These are phyloP conservation scores for Papilionanthe hybrid DNA, from an alignment of 116 monocot genomes.

Conservation along the genomic window DNA sequence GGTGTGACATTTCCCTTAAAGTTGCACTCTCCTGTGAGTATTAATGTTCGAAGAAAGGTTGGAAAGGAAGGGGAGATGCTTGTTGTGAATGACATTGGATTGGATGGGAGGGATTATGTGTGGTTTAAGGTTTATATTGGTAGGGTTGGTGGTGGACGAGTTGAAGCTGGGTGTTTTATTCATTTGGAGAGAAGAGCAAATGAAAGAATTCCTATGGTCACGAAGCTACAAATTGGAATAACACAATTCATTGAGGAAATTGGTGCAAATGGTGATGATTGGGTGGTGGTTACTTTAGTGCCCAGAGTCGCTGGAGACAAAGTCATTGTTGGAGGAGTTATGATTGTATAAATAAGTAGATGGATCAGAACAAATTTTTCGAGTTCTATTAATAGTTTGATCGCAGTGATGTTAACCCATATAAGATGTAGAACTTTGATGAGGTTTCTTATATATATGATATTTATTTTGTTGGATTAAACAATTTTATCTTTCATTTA, in stretches of 20 bases:
- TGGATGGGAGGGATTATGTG: constrained; percentile 4
- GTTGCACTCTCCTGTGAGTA: neutral
- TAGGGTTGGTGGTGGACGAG: neutral
- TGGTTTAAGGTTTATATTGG: constrained; percentile 10
- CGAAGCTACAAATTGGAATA: neutral
- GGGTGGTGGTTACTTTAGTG: neutral
- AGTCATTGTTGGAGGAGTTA: neutral
- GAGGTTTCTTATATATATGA: too few relatives aligned
- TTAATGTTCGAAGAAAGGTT: neutral
- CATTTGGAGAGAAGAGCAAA: neutral
- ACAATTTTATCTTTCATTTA: too few relatives aligned
- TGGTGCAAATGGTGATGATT: neutral
- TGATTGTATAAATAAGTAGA: neutral
- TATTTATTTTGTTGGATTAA: too few relatives aligned
- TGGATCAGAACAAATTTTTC: too few relatives aligned
- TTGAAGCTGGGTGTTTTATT: neutral
- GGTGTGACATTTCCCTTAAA: constrained; percentile 4
- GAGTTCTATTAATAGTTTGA: too few relatives aligned
- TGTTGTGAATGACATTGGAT: neutral
- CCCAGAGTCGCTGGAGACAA: neutral
- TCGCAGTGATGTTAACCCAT: too few relatives aligned
- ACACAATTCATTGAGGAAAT: neutral
- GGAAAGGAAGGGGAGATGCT: neutral
- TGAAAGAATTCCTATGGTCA: neutral
- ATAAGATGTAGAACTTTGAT: too few relatives aligned